Evolutionary conservation across 192 early-diverging fungal genomes (phyloP).

Genomic region (Linnemannia elongata): DNA sequence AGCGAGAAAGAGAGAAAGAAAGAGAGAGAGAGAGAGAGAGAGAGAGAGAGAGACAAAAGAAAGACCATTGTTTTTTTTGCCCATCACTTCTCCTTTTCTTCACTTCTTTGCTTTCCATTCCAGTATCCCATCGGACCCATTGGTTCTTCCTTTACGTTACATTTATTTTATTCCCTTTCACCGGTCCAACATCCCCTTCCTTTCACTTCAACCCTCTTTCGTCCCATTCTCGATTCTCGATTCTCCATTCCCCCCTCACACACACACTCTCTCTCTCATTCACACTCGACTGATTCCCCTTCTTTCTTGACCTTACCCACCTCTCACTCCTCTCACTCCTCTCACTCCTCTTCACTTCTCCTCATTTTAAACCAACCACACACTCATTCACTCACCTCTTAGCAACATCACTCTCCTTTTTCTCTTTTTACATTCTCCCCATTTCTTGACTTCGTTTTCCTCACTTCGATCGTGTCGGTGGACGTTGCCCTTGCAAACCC

Average conservation of each 20-base stretch:
- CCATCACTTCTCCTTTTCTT: too few species aligned
- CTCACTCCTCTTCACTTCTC: neutral
- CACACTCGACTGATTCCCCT: neutral
- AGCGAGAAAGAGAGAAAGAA: too few species aligned
- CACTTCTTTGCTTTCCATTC: neutral
- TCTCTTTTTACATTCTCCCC: neutral
- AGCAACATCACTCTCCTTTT: neutral
- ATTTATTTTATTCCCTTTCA: neutral
- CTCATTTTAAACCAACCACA: neutral
- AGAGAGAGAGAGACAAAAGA: too few species aligned
- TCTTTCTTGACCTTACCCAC: neutral
- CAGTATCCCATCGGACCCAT: neutral
- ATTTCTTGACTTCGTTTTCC: neutral
- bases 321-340: neutral
- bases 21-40: neutral
- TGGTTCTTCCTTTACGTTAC: neutral
- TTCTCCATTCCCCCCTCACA: neutral
- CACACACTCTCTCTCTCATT: neutral
- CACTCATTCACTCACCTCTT: neutral
- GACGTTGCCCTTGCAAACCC: neutral
- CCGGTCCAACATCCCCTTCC: neutral
- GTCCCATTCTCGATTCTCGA: constrained; percentile 1
- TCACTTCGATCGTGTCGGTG: constrained; percentile 2
- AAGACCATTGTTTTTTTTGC: too few species aligned
- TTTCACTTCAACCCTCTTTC: neutral